phyloP scores from a whole-genome alignment of 176 grass and related monocot genomes.

The Rhipidocladum racemiflorum region DNA sequence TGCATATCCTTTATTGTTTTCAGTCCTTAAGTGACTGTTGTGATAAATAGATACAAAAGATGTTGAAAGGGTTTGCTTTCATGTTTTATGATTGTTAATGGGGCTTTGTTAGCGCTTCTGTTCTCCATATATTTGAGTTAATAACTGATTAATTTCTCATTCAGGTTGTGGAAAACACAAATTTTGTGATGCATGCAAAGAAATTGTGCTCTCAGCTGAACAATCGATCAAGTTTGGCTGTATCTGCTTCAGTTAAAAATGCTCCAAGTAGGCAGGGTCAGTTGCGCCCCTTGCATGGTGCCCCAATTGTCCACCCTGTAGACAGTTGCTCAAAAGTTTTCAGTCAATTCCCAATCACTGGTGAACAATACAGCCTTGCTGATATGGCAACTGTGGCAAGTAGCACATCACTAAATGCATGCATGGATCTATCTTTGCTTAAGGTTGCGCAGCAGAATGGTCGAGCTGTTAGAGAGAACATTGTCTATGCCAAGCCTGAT shows the following conservation, averaged over 20 bases:
- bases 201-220: constrained; percentile 57
- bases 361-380: constrained; percentile 21
- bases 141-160: background rate
- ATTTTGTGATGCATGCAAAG: constrained; percentile 66
- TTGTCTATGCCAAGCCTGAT: constrained; percentile 29
- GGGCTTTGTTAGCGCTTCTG: background rate
- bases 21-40: background rate
- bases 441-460: constrained; percentile 40
- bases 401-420: constrained; percentile 25
- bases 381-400: constrained; percentile 24
- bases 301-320: constrained; percentile 15
- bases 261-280: constrained; percentile 29
- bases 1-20: background rate
- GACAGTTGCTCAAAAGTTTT: constrained; percentile 23
- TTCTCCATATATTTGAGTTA: constrained; percentile 12
- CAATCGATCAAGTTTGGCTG: constrained; percentile 40
- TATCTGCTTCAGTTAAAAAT: constrained; percentile 47
- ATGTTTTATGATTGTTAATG: background rate
- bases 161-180: constrained; percentile 78
- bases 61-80: constrained; percentile 2
- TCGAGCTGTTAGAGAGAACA: constrained; percentile 27
- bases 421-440: constrained; percentile 35
- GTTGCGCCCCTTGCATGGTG: constrained; percentile 21
- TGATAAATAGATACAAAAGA: background rate
- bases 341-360: constrained; percentile 15